Conservation (phyloP, 2,329 filamentous ascomycete species). For the Ophiostoma sp. region DNA sequence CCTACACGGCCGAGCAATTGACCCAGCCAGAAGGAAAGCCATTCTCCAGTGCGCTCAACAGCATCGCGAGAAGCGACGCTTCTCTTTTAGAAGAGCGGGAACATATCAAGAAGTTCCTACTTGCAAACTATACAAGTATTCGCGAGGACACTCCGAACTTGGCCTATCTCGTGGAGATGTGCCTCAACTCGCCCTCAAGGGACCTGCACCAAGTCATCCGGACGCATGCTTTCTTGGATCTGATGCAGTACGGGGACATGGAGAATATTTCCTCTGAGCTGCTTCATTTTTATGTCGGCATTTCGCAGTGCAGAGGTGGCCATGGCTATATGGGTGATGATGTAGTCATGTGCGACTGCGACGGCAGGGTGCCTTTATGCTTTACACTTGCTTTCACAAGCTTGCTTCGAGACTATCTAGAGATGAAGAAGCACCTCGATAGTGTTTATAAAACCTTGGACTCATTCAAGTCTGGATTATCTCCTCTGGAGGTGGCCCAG, state of each 20-base stretch:
- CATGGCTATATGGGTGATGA: slow-evolving; percentile 16
- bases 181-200: slow-evolving; percentile 6
- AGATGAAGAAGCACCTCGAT: not conserved
- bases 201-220: slow-evolving; percentile 10
- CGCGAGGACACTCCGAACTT: slow-evolving; percentile 1
- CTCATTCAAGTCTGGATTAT: not conserved
- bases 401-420: slow-evolving; percentile 8
- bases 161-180: slow-evolving; percentile 12
- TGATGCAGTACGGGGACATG: slow-evolving; percentile 17
- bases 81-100: not conserved
- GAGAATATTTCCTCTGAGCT: slow-evolving; percentile 21
- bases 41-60: not conserved
- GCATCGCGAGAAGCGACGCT: not conserved
- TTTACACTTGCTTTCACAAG: slow-evolving; percentile 17
- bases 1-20: too few species aligned
- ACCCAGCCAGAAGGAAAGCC: not conserved
- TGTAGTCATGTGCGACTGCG: slow-evolving; percentile 26
- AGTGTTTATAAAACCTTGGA: not conserved
- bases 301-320: slow-evolving; percentile 11
- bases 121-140: not conserved
- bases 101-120: not conserved
- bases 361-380: slow-evolving; percentile 20
- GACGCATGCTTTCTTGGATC: not conserved
- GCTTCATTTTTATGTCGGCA: slow-evolving; percentile 18
- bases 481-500: not conserved